These are phyloP conservation scores for Eleusine coracana DNA, from an alignment of 176 grass and related monocot species.

Conservation along the genomic window DNA sequence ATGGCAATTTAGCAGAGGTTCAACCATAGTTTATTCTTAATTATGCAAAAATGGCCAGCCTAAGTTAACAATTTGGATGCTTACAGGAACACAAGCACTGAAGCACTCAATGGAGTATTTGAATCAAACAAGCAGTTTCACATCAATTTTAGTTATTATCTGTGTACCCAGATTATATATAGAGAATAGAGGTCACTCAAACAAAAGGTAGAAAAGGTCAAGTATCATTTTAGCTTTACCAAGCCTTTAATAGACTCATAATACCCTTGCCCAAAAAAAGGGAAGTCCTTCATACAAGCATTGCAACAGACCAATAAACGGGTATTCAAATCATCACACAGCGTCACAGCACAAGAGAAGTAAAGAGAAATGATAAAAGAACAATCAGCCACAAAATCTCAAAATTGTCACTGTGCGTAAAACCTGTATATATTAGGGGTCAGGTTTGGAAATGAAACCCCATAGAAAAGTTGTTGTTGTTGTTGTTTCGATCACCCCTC, in stretches of 20 bases:
- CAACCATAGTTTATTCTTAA: constrained; percentile 14
- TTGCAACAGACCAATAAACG: neutral
- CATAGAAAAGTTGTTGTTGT: no score
- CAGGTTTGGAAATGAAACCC: neutral
- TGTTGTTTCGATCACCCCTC: neutral
- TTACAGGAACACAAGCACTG: neutral
- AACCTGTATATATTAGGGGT: neutral
- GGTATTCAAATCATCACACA: constrained; percentile 23
- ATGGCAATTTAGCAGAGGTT: constrained; percentile 34
- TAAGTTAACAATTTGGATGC: neutral
- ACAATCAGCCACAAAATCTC: neutral
- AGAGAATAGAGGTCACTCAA: neutral
- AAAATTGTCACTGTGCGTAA: neutral
- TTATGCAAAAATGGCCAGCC: constrained; percentile 3
- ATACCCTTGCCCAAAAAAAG: neutral
- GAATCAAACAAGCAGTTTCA: constrained; percentile 23
- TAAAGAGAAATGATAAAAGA: neutral
- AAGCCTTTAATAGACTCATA: neutral
- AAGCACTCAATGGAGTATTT: neutral
- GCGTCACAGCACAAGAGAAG: neutral
- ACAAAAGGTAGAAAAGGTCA: neutral
- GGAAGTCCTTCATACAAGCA: neutral
- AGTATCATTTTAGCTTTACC: constrained; percentile 12
- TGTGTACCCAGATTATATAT: constrained; percentile 20
- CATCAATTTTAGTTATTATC: constrained; percentile 23